Conservation (phyloP, 2,329 filamentous ascomycete genomes). For the Paecilomyces formosus region DNA sequence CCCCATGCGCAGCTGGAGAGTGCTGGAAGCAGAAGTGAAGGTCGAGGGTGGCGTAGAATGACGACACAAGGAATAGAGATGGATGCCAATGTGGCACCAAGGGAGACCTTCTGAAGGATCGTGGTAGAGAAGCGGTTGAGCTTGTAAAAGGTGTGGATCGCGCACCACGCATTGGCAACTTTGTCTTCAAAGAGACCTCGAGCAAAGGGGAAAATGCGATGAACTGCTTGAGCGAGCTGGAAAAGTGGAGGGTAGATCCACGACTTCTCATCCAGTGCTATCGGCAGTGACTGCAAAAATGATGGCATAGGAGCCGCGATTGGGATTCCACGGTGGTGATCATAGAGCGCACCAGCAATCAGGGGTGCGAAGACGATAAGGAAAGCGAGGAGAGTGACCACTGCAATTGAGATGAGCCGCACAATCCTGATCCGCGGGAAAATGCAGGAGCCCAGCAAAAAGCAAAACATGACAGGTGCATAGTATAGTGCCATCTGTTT, state of each 20-base stretch:
- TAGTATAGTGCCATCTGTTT: slow-evolving; percentile 99
- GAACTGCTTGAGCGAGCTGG: slow-evolving; percentile 74
- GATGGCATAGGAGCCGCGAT: slow-evolving; percentile 56
- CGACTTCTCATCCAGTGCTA: slow-evolving; percentile 56
- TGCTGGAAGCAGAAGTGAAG: slow-evolving; percentile 68
- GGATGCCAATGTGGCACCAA: slow-evolving; percentile 65
- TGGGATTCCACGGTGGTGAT: slow-evolving; percentile 57
- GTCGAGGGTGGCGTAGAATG: slow-evolving; percentile 70
- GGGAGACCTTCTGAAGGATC: slow-evolving; percentile 67
- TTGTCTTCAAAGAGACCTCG: slow-evolving; percentile 98
- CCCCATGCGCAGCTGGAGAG: slow-evolving; percentile 86
- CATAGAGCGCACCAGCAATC: slow-evolving; percentile 62
- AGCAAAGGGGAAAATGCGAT: slow-evolving; percentile 92
- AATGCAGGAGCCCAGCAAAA: slow-evolving; percentile 79
- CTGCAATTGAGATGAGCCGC: slow-evolving; percentile 66
- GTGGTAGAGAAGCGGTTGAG: slow-evolving; percentile 64
- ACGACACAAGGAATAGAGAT: slow-evolving; percentile 74
- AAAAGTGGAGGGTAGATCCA: slow-evolving; percentile 68
- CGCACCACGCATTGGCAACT: slow-evolving; percentile 97
- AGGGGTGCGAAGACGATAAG: slow-evolving; percentile 68
- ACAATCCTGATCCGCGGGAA: slow-evolving; percentile 61
- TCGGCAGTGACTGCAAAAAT: slow-evolving; percentile 51
- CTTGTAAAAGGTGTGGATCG: slow-evolving; percentile 82
- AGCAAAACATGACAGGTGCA: slow-evolving; percentile 85
- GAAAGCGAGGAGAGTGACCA: slow-evolving; percentile 67